Evolutionary conservation across 495 filamentous ascomycete genomes (phyloP).

Genomic region (Penicillium diatomitis): DNA sequence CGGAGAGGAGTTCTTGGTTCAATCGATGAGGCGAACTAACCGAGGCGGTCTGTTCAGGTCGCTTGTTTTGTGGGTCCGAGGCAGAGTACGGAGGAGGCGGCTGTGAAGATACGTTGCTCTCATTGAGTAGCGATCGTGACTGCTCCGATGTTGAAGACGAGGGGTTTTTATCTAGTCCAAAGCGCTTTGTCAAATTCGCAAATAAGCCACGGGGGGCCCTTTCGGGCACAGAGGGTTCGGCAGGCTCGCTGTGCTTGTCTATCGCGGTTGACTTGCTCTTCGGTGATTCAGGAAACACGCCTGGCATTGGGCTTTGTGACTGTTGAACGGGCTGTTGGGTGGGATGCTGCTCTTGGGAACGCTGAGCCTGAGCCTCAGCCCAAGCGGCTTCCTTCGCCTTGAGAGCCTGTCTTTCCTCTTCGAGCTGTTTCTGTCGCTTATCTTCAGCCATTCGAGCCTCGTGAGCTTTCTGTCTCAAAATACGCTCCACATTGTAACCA

Average conservation of each 20-base stretch:
- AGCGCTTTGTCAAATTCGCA: conserved; percentile 50
- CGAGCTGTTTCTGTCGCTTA: conserved; percentile 63
- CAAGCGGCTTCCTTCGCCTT: conserved; percentile 55
- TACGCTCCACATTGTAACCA: conserved; percentile 92
- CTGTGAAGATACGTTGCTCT: conserved; percentile 24
- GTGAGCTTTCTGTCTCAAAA: conserved; percentile 72
- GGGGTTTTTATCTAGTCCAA: conserved; percentile 50
- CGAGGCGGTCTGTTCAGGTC: conserved; percentile 27
- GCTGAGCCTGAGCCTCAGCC: conserved; percentile 27
- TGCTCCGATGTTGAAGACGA: conserved; percentile 17
- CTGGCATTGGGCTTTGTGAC: conserved; percentile 49
- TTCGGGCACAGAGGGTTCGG: conserved; percentile 19
- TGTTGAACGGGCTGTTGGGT: conserved; percentile 20
- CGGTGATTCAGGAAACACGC: conserved; percentile 56
- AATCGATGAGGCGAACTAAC: conserved; percentile 43
- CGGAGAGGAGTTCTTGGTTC: conserved; percentile 58
- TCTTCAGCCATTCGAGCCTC: conserved; percentile 81
- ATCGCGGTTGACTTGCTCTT: conserved; percentile 25
- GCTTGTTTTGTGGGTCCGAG: conserved; percentile 28
- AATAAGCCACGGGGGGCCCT: conserved; percentile 47
- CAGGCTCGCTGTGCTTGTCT: conserved; percentile 14
- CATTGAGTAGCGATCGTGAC: conserved; percentile 15
- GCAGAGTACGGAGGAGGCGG: conserved; percentile 32
- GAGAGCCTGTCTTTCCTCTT: conserved; percentile 57
- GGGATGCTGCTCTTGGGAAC: conserved; percentile 19